Evolutionary conservation across 2,329 filamentous ascomycete genomes (phyloP), one percentile per base, ranked within the genome.

Genomic region (Diplodia mutila): DNA sequence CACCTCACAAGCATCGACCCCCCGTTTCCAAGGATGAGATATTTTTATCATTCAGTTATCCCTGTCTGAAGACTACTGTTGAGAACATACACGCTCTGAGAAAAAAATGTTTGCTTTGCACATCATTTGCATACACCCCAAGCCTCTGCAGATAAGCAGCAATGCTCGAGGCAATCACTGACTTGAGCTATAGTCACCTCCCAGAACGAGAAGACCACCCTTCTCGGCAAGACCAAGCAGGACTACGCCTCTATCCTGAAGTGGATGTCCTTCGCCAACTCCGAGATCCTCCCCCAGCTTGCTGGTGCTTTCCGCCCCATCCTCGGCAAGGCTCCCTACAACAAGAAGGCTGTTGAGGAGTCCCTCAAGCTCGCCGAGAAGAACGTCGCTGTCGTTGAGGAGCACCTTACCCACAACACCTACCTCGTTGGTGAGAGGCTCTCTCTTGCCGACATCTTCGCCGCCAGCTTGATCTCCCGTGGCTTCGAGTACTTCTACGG

Each of bases 211-310:
- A 98, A 98, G 91, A 99, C 95, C 77, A 96, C 93, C 75, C 93
- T 99, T 73, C 90, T 99, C 76, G 95, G 95, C 80, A 98, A 98
- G 91, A 99, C 94, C 85, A 99, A 99, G 91, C 94, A 99, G 87
- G 95, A 99, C 89, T 93, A 98, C 83, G 95, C 95, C 76, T 94
- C 94, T 75, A 99, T 99, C 83, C 87, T 99, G 80, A 92, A 91
- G 84, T 99, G 95, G 95, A 90, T 97, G 90, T 98, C 94, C 73
- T 98, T 90, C 85, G 91, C 91, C 88, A 99, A 98, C 89, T 81
- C 84, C 69, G 94, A 99, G 86, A 80, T 97, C 77, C 86, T 97
- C 73, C 81, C 87, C 72, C 80, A 83, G 72, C 83, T 98, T 73
- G 90, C 86, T 83, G 85, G 81, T 80, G 97, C 93, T 92, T 95